These are phyloP conservation scores for Rhizoclosmatium globosum DNA, from an alignment of 192 early-diverging fungal species.

Conservation along the genomic window DNA sequence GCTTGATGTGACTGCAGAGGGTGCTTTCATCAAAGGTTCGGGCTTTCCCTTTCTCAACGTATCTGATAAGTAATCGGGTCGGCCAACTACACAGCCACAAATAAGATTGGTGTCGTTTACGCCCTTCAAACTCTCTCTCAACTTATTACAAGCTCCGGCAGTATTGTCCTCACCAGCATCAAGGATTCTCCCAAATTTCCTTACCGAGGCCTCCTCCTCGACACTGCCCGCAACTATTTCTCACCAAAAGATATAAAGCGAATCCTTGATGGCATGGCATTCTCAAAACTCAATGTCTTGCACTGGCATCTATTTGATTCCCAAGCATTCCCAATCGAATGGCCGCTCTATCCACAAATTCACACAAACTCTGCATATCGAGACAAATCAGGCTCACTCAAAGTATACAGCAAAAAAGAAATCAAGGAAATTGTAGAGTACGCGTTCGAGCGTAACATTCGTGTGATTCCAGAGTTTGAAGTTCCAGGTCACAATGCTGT, in stretches of 20 bases:
- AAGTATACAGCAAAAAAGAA: slow-evolving; percentile 73
- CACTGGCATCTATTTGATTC: slow-evolving; percentile 55
- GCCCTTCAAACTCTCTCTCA: slow-evolving; percentile 79
- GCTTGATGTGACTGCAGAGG: background rate
- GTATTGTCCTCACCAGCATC: background rate
- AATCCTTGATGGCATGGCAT: slow-evolving; percentile 24
- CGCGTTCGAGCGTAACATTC: slow-evolving; percentile 75
- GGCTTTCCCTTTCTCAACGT: slow-evolving; percentile 2
- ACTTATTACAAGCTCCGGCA: slow-evolving; percentile 46
- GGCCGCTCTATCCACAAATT: background rate
- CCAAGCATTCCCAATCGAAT: background rate
- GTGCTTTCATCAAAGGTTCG: background rate
- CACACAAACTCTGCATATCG: background rate
- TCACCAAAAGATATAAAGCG: slow-evolving; percentile 25
- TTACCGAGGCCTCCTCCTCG: slow-evolving; percentile 45
- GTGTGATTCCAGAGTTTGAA: slow-evolving; percentile 91
- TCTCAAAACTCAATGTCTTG: slow-evolving; percentile 34
- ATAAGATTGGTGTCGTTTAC: slow-evolving; percentile 74
- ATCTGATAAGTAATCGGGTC: background rate
- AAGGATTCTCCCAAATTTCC: slow-evolving; percentile 19
- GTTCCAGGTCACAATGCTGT: background rate
- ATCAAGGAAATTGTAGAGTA: slow-evolving; percentile 76
- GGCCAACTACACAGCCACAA: slow-evolving; percentile 49
- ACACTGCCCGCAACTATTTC: slow-evolving; percentile 49
- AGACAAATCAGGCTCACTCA: background rate